Percentiles rank a stretch among this genome's conserved stretches.
Evolutionary conservation across 2,329 filamentous ascomycete genomes (phyloP).

Genomic region (Microascus cirrosus): DNA sequence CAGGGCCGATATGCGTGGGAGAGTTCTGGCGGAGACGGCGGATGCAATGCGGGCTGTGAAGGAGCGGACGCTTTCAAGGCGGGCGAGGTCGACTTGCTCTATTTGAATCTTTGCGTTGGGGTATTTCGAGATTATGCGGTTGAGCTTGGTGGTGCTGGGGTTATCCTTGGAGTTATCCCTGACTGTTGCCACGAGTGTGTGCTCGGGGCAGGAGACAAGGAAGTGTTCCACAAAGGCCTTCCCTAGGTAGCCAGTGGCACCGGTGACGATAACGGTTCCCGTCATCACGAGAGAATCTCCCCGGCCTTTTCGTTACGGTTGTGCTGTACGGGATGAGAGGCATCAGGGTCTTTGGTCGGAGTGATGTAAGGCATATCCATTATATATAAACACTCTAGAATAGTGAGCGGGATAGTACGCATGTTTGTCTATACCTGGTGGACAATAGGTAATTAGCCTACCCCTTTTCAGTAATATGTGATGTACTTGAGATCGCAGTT

Average conservation of each 20-base stretch:
- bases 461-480: too few relatives aligned
- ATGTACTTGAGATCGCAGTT: too few relatives aligned
- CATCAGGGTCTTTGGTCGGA: too few relatives aligned
- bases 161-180: constrained; percentile 17
- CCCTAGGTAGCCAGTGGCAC: constrained; percentile 23
- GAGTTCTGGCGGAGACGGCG: background rate
- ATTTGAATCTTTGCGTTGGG: background rate
- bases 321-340: background rate
- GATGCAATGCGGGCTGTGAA: background rate
- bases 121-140: constrained; percentile 9
- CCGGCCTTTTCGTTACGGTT: background rate
- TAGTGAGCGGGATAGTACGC: too few relatives aligned
- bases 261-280: constrained; percentile 23
- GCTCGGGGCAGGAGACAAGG: constrained; percentile 7
- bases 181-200: constrained; percentile 20
- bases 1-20: background rate
- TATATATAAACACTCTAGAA: too few relatives aligned
- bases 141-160: constrained; percentile 16
- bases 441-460: too few relatives aligned
- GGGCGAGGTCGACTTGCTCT: background rate
- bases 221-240: constrained; percentile 8
- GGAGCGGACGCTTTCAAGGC: background rate
- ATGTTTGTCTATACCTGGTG: too few relatives aligned
- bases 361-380: too few relatives aligned
- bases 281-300: constrained; percentile 10